These are phyloP conservation scores for Colletotrichum sublineola DNA, from an alignment of 2,329 filamentous ascomycete genomes.

Conservation along the genomic window DNA sequence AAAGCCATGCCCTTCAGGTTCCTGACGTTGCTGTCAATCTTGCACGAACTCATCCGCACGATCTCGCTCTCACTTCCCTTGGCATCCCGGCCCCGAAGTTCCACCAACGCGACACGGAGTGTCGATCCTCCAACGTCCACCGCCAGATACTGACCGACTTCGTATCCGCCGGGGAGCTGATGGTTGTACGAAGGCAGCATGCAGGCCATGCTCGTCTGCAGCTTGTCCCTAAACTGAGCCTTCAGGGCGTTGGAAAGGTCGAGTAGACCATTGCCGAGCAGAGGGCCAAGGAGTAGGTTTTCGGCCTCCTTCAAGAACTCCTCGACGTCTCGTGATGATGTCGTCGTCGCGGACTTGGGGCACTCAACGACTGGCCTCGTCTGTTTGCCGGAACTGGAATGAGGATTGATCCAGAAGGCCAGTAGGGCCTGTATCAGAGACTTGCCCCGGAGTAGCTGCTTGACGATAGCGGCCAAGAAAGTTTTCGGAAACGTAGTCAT, in stretches of 20 bases:
- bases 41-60: slow-evolving; percentile 67
- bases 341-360: slow-evolving; percentile 33
- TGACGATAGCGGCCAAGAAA: slow-evolving; percentile 67
- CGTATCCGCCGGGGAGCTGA: slow-evolving; percentile 71
- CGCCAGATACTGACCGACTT: slow-evolving; percentile 71
- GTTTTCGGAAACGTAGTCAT: slow-evolving; percentile 70
- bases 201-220: slow-evolving; percentile 66
- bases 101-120: slow-evolving; percentile 73
- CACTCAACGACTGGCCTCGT: slow-evolving; percentile 19
- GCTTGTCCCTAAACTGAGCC: slow-evolving; percentile 66
- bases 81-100: slow-evolving; percentile 63
- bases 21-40: slow-evolving; percentile 69
- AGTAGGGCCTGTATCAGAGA: slow-evolving; percentile 70
- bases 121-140: slow-evolving; percentile 79
- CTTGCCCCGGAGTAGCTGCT: slow-evolving; percentile 70
- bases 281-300: slow-evolving; percentile 62
- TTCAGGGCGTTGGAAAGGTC: slow-evolving; percentile 64
- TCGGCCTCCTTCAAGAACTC: slow-evolving; percentile 71
- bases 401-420: slow-evolving; percentile 41
- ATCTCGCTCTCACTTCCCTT: slow-evolving; percentile 62
- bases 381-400: slow-evolving; percentile 31
- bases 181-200: slow-evolving; percentile 78
- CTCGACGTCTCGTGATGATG: slow-evolving; percentile 51
- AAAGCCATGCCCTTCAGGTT: slow-evolving; percentile 70
- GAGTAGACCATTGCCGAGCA: slow-evolving; percentile 60